Evolutionary conservation across 805 yeast genomes (phyloP).

Genomic region (Starmerella ratchasimensis): DNA sequence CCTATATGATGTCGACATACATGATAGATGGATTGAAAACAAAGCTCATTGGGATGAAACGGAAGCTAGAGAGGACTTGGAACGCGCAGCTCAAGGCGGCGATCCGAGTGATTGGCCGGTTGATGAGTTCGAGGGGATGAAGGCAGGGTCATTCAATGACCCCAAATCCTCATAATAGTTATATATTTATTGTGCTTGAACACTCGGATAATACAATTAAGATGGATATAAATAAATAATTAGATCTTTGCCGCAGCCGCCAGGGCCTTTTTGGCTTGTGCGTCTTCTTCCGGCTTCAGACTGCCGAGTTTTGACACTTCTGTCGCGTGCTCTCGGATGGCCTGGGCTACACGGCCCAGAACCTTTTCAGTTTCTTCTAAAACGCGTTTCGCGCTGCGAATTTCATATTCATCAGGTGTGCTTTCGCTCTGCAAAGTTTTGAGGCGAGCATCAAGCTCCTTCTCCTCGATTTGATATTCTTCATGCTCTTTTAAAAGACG

Average conservation of each 20-base stretch:
- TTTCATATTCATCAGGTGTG: slow-evolving; percentile 48
- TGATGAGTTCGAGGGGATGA: slow-evolving; percentile 17
- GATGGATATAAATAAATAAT: not conserved
- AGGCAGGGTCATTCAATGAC: slow-evolving; percentile 5
- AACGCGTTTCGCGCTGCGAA: slow-evolving; percentile 37
- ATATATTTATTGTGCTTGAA: not conserved
- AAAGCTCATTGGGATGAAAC: slow-evolving; percentile 63
- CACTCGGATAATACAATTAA: too few species aligned
- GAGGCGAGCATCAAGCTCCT: slow-evolving; percentile 39
- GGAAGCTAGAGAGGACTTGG: slow-evolving; percentile 28
- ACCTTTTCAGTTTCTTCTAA: slow-evolving; percentile 41
- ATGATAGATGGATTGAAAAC: slow-evolving; percentile 88
- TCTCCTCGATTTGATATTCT: slow-evolving; percentile 45
- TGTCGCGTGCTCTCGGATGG: slow-evolving; percentile 27
- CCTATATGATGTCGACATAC: slow-evolving; percentile 48
- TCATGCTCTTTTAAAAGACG: slow-evolving; percentile 55
- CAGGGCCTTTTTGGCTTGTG: slow-evolving; percentile 14
- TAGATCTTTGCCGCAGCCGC: slow-evolving; percentile 30
- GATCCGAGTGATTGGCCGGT: slow-evolving; percentile 46
- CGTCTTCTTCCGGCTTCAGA: slow-evolving; percentile 21
- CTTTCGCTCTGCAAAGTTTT: slow-evolving; percentile 31
- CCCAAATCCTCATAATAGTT: not conserved
- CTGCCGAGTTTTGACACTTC: slow-evolving; percentile 17
- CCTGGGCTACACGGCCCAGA: slow-evolving; percentile 36
- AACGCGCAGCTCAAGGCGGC: slow-evolving; percentile 42